Evolutionary conservation across 345 rosid genomes (phyloP), one percentile per base, ranked within the genome.

Genomic region (Aethionema arabicum): DNA sequence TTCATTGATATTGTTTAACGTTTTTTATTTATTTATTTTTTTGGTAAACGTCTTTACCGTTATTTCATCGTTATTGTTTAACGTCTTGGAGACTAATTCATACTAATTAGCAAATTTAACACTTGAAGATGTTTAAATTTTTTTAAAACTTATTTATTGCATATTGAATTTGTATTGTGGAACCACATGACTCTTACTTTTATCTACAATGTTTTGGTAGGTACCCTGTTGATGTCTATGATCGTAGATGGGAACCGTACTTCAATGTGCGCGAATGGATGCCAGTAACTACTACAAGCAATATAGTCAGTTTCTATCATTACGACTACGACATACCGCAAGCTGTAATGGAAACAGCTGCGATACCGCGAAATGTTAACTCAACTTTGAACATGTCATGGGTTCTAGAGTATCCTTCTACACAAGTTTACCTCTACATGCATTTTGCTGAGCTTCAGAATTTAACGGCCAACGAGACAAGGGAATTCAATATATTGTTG

Each of bases 371-470:
- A 10, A 70, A 51, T 0, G 11, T 27, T 11, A 65, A 42, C 30
- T 51, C 8, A 13, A 48, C 65, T 3, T 13, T 70, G 4, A 64
- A 63, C 54, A 13, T 70, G 36, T 49, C 70, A 0, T 63, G 69
- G 65, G 5, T 58, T 3, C 0, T 63, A 15, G 43, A 51, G 3
- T 8, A 64, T 50, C 48, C 68, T 11, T 50, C 47, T n/a, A n/a
- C 65, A 35, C 5, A 56, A 40, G 56, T 33, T 59, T 63, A 70
- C 60, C 14, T 51, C 29, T 70, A 70, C 60, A 35, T 78, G 75
- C 74, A 85, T 68, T 78, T 82, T 45, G 75, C 83, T 8, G 85
- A 85, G 62, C 50, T 85, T 52, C 74, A 73, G 38, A 59, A 12
- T 63, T 76, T 76, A 47, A 30, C 16, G 6, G 71, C 73, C 3